Base-by-base conservation (phyloP, 495 filamentous ascomycete species). In the Aspergillus carlsbadensis region DNA sequence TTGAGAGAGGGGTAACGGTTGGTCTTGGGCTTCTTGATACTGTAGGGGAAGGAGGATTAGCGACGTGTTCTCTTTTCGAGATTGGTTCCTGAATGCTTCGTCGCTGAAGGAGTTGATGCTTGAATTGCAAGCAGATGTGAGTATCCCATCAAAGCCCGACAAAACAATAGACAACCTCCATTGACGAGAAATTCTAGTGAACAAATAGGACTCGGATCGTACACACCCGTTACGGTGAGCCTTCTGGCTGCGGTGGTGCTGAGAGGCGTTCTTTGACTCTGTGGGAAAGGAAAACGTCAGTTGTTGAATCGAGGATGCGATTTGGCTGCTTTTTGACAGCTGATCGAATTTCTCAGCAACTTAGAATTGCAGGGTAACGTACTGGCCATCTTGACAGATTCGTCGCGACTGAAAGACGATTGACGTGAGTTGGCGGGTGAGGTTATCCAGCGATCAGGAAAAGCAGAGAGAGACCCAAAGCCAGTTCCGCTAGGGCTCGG, bases 11-110 rank as follows among this genome's bases (percentile, higher is more conserved):
- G 94, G 81, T 98, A 98, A 83, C 94, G 84, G 79, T 92, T 84
- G 74, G 94, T 98, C 84, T 96, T 98, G 43, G 95, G 95, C 87
- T 96, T 97, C 89, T 98, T 98, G 87, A 98, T 98, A 81, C 94
- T 96, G 75, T 70, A 46, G 47, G 18, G 31, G 43, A 14, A 56
- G 46, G 42, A 31, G 47, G 46, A 46, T 79, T 66, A 80, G 76
- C 56, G 60, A 57, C 13, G 48, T 46, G 50, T 59, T 57, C 39
- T 15, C 26, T 33, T 40, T 49, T n/a, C 24, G 62, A 35, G 35
- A 63, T 45, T 43, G 31, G 56, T 47, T 49, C 42, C 33, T 26
- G 14, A 17, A 17, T 39, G 8, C 5, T 50, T 18, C 35, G 11
- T 36, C 26, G 47, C 33, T 20, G 46, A 37, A 39, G 17, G 15